Evolutionary conservation across 805 yeast genomes (phyloP).

Genomic region (Zygosaccharomyces siamensis): DNA sequence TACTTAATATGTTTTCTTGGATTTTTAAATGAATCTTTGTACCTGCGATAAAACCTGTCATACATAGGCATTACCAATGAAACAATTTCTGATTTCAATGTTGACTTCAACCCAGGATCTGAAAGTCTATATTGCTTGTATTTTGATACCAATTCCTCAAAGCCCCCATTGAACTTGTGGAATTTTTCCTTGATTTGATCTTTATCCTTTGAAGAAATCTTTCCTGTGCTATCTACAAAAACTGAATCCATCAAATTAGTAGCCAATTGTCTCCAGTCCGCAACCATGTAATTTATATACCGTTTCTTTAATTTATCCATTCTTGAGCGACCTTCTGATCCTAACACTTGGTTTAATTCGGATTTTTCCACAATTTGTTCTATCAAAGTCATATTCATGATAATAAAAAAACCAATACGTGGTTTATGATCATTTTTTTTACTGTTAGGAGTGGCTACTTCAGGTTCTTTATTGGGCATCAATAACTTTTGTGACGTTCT

Average conservation of each 20-base stretch:
- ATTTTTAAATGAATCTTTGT: conserved; percentile 34
- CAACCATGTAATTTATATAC: conserved; percentile 64
- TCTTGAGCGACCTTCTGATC: conserved; percentile 54
- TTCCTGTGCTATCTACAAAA: conserved; percentile 46
- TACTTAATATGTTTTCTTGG: conserved; percentile 36
- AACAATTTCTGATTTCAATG: conserved; percentile 62
- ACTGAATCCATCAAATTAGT: conserved; percentile 75
- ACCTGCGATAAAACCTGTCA: conserved; percentile 74
- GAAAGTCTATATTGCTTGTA: conserved; percentile 62
- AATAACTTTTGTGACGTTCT: conserved; percentile 45
- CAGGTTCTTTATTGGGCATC: conserved; percentile 25
- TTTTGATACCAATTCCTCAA: conserved; percentile 68
- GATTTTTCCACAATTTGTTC: conserved; percentile 67
- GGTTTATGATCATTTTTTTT: conserved; percentile 32
- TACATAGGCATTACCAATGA: conserved; percentile 76
- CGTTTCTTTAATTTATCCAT: conserved; percentile 66
- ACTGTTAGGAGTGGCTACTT: conserved; percentile 21
- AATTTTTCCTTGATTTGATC: conserved; percentile 83
- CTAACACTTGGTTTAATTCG: conserved; percentile 50
- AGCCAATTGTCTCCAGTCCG: conserved; percentile 78
- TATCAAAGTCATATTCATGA: conserved; percentile 67
- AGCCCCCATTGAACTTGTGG: conserved; percentile 71
- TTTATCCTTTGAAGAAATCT: conserved; percentile 61
- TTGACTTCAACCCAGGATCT: conserved; percentile 59
- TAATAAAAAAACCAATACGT: conserved; percentile 60